A percentile compares a stretch with the other conserved stretches of the same genome.
phyloP scores from a whole-genome alignment of 2,329 filamentous ascomycete species.

The Aspergillus uvarum region DNA sequence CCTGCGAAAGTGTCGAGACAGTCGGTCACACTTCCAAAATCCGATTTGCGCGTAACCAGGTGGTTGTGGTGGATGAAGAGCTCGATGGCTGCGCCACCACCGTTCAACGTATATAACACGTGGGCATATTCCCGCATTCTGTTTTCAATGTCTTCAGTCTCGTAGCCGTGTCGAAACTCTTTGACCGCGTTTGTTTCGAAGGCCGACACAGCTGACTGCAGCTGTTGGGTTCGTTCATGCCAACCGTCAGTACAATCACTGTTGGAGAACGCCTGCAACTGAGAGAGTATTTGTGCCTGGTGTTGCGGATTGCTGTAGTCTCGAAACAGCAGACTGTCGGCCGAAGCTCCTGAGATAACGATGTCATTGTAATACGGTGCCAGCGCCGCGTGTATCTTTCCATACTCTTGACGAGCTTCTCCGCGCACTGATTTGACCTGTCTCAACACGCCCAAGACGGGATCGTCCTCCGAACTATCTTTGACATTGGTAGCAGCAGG shows the following conservation, averaged over 20 bases:
- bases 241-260: constrained; percentile 80
- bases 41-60: constrained; percentile 70
- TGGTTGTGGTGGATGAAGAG: constrained; percentile 87
- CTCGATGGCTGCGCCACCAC: constrained; percentile 74
- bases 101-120: constrained; percentile 79
- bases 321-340: constrained; percentile 80
- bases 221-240: constrained; percentile 66
- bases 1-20: constrained; percentile 71
- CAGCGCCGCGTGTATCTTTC: constrained; percentile 82
- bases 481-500: constrained; percentile 31
- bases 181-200: constrained; percentile 89
- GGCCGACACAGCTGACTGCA: constrained; percentile 71
- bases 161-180: constrained; percentile 92
- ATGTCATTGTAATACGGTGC: constrained; percentile 88
- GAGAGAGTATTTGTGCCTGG: constrained; percentile 84
- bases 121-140: constrained; percentile 86
- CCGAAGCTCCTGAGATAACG: constrained; percentile 64
- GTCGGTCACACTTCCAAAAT: constrained; percentile 73
- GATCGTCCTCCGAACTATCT: constrained; percentile 56
- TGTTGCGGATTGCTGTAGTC: constrained; percentile 84
- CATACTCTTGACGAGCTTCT: constrained; percentile 83
- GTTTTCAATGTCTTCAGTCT: constrained; percentile 82
- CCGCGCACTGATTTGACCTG: constrained; percentile 76
- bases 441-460: constrained; percentile 68
- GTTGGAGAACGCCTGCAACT: constrained; percentile 73